These are phyloP conservation scores for Lachancea sp. DNA, from an alignment of 805 yeast genomes.

Conservation along the genomic window DNA sequence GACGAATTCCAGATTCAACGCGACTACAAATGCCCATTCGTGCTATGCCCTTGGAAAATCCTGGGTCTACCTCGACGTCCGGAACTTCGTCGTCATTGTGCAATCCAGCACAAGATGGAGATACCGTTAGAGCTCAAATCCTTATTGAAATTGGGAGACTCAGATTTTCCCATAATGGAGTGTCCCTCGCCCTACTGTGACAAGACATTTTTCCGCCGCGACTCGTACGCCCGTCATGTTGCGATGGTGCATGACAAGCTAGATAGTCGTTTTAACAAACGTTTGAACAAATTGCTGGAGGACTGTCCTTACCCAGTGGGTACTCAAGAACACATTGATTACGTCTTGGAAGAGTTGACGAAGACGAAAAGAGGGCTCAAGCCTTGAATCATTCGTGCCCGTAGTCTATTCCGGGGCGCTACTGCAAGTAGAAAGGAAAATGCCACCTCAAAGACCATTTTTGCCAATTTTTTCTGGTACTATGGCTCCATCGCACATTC, in stretches of 20 bases:
- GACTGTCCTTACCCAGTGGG: slow-evolving; percentile 17
- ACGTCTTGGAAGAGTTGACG: slow-evolving; percentile 5
- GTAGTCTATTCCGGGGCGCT: too few species aligned
- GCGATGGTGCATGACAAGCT: slow-evolving; percentile 43
- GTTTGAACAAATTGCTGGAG: slow-evolving; percentile 23
- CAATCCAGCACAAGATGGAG: slow-evolving; percentile 39
- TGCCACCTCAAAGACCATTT: too few species aligned
- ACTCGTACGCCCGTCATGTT: slow-evolving; percentile 48
- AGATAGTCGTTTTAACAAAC: slow-evolving; percentile 37
- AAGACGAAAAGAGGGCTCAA: slow-evolving; percentile 2
- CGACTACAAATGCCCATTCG: slow-evolving; percentile 40
- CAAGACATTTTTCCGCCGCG: slow-evolving; percentile 45
- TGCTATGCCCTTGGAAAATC: slow-evolving; percentile 43
- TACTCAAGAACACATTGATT: slow-evolving; percentile 2
- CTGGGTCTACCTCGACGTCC: slow-evolving; percentile 44
- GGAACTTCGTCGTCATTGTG: slow-evolving; percentile 45
- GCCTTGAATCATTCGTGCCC: too few species aligned
- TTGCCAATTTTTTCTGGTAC: too few species aligned
- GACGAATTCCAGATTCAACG: slow-evolving; percentile 37
- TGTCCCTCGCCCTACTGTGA: slow-evolving; percentile 38
- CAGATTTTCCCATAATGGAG: slow-evolving; percentile 25
- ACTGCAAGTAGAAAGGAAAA: too few species aligned
- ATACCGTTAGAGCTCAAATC: slow-evolving; percentile 23
- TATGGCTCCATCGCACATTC: too few species aligned
- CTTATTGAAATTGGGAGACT: slow-evolving; percentile 25